Evolutionary conservation across 306 rosid species (phyloP), one percentile per base, ranked within the genome.

Genomic region (Cajanus cajan): DNA sequence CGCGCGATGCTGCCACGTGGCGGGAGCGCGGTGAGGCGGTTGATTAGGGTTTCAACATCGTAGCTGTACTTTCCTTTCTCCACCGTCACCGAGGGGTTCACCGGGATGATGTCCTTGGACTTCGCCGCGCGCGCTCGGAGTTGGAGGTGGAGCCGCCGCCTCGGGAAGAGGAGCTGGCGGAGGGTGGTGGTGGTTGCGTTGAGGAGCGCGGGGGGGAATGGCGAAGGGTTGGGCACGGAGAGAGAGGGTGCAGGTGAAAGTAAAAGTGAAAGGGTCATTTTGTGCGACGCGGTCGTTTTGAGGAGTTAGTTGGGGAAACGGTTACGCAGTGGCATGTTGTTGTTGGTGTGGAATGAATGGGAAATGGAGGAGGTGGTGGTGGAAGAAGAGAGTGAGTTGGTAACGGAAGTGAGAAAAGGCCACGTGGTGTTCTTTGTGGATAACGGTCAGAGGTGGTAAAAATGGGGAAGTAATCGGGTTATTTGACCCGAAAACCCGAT

Each of bases 1-100:
- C 99, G 96, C 25, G 99, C 99, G 19, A 95, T 93, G 94, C 98
- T 95, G 15, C 99, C 99, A 10, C 98, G 94, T 9, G 99, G 98
- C 24, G 99, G 96, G 4, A 95, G 85, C 82, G 94, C 88, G 37
- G 93, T 93, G 31, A 95, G 96, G 79, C 90, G 88, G 86, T 95
- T 90, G 63, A 95, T 90, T 86, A 95, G 89, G 70, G 98, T 89
- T 86, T 96, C 98, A 1, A 96, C 96, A 58, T 93, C 96, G 83
- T 93, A 96, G 86, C 92, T 93, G 84, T 93, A 96, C 80, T 96
- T 93, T 4, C 99, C 98, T 66, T 87, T 85, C 87, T 96, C 98
- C 7, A 96, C 88, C 3, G 86, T 90, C 61, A 93, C 93, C 39
- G 97, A 80, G 4, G 96, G 98, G 83, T 89, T 91, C 1, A 90